A percentile compares a stretch with the other conserved stretches of the same genome.
phyloP scores from a whole-genome alignment of 2,329 filamentous ascomycete species.

The Teratosphaeria destructans region DNA sequence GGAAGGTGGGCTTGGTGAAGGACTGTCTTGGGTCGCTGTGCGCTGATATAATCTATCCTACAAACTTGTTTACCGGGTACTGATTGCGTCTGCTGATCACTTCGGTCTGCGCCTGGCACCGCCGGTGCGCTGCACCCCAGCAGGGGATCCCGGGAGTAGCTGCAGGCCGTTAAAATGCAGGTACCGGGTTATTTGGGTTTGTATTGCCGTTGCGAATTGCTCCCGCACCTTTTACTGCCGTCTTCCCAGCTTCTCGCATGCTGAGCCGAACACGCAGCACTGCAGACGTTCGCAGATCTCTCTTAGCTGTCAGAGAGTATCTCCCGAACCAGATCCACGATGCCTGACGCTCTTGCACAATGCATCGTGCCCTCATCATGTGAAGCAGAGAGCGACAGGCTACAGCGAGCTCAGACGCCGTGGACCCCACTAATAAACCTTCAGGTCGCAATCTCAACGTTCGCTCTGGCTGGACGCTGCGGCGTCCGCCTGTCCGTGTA shows the following conservation, averaged over 20 bases:
- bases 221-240: not conserved
- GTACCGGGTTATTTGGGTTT: slow-evolving; percentile 1
- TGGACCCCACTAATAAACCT: not conserved
- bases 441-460: not conserved
- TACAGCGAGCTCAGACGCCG: not conserved
- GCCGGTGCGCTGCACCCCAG: not conserved
- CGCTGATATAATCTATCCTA: not conserved
- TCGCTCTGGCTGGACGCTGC: not conserved
- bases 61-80: not conserved
- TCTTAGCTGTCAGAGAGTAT: not conserved
- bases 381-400: not conserved
- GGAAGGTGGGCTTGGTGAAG: not conserved
- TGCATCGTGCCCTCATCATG: not conserved
- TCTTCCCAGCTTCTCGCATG: not conserved
- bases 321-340: not conserved
- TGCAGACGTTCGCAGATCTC: not conserved
- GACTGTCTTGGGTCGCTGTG: not conserved
- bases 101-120: not conserved
- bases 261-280: not conserved
- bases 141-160: not conserved
- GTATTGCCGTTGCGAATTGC: not conserved
- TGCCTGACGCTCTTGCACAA: not conserved
- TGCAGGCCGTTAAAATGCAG: not conserved
- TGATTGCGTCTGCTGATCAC: not conserved
- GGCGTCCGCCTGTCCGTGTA: not conserved